Conservation (phyloP, 305 asterid species). For the Euphrasia arctica region DNA sequence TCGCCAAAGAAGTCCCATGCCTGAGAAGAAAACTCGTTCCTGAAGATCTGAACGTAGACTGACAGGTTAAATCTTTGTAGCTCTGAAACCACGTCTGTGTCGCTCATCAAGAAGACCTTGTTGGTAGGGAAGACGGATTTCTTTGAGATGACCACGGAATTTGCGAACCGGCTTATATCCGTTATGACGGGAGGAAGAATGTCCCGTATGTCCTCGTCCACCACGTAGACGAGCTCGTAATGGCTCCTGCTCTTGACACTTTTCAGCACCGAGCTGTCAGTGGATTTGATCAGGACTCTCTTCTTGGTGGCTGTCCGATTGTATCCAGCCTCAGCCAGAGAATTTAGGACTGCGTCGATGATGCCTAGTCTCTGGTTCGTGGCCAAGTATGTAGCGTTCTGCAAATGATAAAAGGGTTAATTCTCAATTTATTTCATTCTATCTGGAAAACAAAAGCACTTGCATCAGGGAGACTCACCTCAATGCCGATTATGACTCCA, state of each 20-base stretch:
- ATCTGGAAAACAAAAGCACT: neutral
- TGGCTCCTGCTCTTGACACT: constrained; percentile 42
- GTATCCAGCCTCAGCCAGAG: constrained; percentile 51
- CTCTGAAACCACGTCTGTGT: constrained; percentile 48
- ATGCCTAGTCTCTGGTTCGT: constrained; percentile 59
- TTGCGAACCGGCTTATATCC: constrained; percentile 58
- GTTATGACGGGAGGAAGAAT: constrained; percentile 53
- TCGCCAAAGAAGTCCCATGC: constrained; percentile 86
- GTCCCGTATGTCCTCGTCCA: constrained; percentile 49
- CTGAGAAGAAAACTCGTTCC: constrained; percentile 77
- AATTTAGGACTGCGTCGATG: constrained; percentile 53
- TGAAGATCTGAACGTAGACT: constrained; percentile 55
- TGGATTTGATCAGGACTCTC: constrained; percentile 61
- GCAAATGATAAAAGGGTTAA: constrained; percentile 1
- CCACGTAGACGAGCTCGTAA: constrained; percentile 60
- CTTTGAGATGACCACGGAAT: constrained; percentile 56
- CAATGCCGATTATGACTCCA: constrained; percentile 71
- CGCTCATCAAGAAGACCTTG: constrained; percentile 27
- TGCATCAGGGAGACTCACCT: constrained; percentile 48
- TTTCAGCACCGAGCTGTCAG: constrained; percentile 59
- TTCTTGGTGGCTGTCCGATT: constrained; percentile 47
- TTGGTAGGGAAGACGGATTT: constrained; percentile 45
- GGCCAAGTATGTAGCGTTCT: constrained; percentile 82
- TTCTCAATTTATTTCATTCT: too few species aligned
- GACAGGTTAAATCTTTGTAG: constrained; percentile 51